phyloP scores from a whole-genome alignment of 1,139 yeast species.

The Wickerhamomyces sp. region DNA sequence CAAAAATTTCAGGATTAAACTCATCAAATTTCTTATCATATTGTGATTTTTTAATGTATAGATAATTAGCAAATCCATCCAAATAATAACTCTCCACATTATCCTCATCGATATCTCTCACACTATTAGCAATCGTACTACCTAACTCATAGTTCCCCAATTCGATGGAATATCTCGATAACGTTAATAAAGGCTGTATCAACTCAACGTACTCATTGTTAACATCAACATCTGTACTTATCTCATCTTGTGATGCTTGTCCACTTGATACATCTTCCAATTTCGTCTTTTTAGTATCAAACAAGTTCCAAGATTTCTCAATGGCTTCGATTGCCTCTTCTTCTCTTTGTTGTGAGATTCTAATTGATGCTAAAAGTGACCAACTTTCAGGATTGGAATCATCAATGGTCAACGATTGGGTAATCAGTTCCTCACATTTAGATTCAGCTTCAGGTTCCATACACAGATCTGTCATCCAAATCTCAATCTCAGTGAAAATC shows the following conservation, averaged over 20 bases:
- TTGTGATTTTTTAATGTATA: slow-evolving; percentile 41
- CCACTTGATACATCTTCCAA: slow-evolving; percentile 42
- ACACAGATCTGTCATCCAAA: slow-evolving; percentile 98
- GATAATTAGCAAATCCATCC: slow-evolving; percentile 71
- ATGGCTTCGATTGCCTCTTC: slow-evolving; percentile 73
- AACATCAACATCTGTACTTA: no score
- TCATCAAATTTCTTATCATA: slow-evolving; percentile 11
- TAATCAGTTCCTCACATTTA: slow-evolving; percentile 69
- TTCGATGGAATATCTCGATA: slow-evolving; percentile 74
- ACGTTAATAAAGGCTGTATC: slow-evolving; percentile 61
- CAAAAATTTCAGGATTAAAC: slow-evolving; percentile 21
- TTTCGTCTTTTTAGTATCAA: slow-evolving; percentile 42
- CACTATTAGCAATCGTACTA: slow-evolving; percentile 50
- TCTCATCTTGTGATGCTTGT: slow-evolving; percentile 27
- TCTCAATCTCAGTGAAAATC: slow-evolving; percentile 80
- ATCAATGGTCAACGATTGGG: slow-evolving; percentile 61
- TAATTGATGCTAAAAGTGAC: slow-evolving; percentile 77
- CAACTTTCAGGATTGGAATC: slow-evolving; percentile 63
- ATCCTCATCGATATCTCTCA: slow-evolving; percentile 77
- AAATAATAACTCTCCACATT: slow-evolving; percentile 75
- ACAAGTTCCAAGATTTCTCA: slow-evolving; percentile 67
- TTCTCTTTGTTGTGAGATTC: slow-evolving; percentile 79
- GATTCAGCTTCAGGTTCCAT: slow-evolving; percentile 88
- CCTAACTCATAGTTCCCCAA: slow-evolving; percentile 66
- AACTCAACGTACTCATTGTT: slow-evolving; percentile 55